Evolutionary conservation across 306 rosid genomes (phyloP), one percentile per base, ranked within the genome.

Genomic region (Inga leiocalycina): DNA sequence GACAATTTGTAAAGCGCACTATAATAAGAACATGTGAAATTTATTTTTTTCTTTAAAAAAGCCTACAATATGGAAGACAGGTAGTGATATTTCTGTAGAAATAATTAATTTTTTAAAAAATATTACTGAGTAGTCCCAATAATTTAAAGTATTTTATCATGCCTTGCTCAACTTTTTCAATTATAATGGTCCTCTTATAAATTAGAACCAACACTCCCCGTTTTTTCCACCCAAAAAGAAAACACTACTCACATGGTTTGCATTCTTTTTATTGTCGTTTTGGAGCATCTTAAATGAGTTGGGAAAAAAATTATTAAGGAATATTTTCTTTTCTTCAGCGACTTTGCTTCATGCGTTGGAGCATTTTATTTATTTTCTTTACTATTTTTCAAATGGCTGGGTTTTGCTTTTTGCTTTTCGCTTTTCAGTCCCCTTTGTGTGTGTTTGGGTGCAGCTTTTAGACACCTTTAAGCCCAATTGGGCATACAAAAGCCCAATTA

Each of bases 291-390:
- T 54, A 52, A 30, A 27, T 73, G 15, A 35, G 43, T 14, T 14
- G 15, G 62, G 44, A 48, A 44, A 45, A 41, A 44, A 27, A 62
- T 44, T 41, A 9, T 0, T 15, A 0, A 5, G 73, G 46, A 32
- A 77, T 77, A 64, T 77, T 71, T 44, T n/a, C 37, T 41, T 71
- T 71, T 71, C 56, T 71, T n/a, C 75, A n/a, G n/a, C 48, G 15
- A n/a, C 51, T n/a, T 43, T 43, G 54, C 75, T 71, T 27, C 30
- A 27, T 27, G 44, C 45, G 75, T 20, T 41, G 52, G 74, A 69
- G 39, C 6, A 19, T 8, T 39, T 39, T 39, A 16, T 39, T 67
- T 34, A 6, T 14, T 35, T 67, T 66, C n/a, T 66, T 34, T 66
- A 37, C 43, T 39, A 45, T 27, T 49, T 49, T 49, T 37, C 24